These are phyloP conservation scores for Boletus eberwhitei DNA, from an alignment of 768 basidiomycete genomes.

Conservation along the genomic window DNA sequence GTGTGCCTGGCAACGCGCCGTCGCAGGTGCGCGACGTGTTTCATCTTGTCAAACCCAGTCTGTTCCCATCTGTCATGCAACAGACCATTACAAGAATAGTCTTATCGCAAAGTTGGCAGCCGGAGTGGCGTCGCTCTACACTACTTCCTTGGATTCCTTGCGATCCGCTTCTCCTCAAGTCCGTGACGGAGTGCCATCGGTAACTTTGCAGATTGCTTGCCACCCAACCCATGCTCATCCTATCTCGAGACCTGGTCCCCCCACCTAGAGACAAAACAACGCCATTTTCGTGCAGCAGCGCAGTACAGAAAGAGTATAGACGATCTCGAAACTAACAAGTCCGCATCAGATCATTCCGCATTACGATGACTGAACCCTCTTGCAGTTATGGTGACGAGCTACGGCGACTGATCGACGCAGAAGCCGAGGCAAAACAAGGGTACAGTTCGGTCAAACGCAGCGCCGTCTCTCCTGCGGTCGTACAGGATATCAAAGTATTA, in stretches of 20 bases:
- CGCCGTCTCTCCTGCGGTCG: constrained; percentile 57
- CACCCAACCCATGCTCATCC: constrained; percentile 6
- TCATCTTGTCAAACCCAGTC: not conserved
- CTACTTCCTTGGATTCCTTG: constrained; percentile 43
- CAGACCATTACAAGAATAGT: constrained; percentile 74
- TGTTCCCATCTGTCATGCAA: not conserved
- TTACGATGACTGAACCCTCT: constrained; percentile 7
- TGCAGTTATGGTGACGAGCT: constrained; percentile 85
- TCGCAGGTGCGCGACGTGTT: constrained; percentile 52
- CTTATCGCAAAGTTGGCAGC: constrained; percentile 81
- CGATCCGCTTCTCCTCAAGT: constrained; percentile 43
- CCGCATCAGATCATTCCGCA: constrained; percentile 12
- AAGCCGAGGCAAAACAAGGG: constrained; percentile 63
- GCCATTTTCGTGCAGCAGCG: constrained; percentile 87
- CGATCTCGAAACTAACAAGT: constrained; percentile 77
- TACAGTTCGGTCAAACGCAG: constrained; percentile 64
- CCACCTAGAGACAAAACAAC: constrained; percentile 77
- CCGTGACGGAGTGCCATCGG: constrained; percentile 51
- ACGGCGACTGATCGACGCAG: constrained; percentile 70
- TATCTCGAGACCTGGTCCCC: constrained; percentile 59
- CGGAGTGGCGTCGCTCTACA: constrained; percentile 69
- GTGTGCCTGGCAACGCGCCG: constrained; percentile 93
- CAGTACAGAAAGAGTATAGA: constrained; percentile 88
- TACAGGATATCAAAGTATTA: constrained; percentile 75
- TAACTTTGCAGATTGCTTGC: constrained; percentile 29